Evolutionary conservation across 208 protist species (phyloP).

Genomic region (Leishmania guyanensis): DNA sequence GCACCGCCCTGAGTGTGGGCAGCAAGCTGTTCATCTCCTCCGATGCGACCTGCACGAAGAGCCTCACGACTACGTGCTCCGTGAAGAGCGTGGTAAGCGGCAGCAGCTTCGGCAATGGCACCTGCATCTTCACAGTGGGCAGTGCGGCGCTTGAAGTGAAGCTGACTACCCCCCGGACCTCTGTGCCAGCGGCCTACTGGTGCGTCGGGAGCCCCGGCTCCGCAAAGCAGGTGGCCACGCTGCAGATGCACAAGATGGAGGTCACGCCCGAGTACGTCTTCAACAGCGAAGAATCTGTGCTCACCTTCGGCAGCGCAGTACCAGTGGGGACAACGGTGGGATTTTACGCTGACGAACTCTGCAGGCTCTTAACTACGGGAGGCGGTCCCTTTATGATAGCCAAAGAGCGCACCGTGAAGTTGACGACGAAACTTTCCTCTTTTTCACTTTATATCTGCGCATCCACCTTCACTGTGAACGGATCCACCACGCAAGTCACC

Average conservation of each 20-base stretch:
- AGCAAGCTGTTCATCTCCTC: conserved; percentile 4
- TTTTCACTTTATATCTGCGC: not conserved
- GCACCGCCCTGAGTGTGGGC: not conserved
- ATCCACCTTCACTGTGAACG: not conserved
- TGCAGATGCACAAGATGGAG: conserved; percentile 13
- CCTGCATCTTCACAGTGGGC: conserved; percentile 6
- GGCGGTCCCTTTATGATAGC: not conserved
- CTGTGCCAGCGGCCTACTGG: conserved; percentile 7
- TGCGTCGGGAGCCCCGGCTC: not conserved
- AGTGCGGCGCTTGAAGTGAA: not conserved
- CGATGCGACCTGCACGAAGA: not conserved
- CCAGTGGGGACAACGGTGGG: conserved; percentile 6
- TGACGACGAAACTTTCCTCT: not conserved
- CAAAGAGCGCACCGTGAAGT: not conserved
- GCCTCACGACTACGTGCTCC: not conserved
- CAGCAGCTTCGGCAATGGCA: conserved; percentile 6
- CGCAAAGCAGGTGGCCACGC: not conserved
- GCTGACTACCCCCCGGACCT: not conserved
- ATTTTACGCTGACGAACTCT: not conserved
- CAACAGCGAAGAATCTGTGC: not conserved
- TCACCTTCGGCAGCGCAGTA: not conserved
- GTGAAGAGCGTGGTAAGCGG: not conserved
- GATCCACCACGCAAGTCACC: not conserved
- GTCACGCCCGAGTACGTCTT: conserved; percentile 1
- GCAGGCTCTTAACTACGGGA: not conserved